A percentile compares a stretch with the other conserved stretches of the same genome.
Conservation (phyloP, 805 yeast genomes). For the Kuraishia borneana region DNA sequence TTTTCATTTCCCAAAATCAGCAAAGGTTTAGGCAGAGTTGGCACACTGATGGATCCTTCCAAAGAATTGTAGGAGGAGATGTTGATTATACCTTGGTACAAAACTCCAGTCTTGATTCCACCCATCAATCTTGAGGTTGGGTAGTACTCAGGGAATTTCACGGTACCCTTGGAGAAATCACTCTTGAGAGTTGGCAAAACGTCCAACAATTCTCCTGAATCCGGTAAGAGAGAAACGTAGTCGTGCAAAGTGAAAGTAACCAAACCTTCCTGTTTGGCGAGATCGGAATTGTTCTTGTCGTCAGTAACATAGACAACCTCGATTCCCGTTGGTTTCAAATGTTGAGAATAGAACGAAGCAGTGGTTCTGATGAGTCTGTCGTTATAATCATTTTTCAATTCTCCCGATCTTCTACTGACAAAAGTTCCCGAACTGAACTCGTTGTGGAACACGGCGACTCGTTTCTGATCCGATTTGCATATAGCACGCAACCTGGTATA, state of each 20-base stretch:
- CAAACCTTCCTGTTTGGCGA: slow-evolving; percentile 44
- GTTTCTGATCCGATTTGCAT: slow-evolving; percentile 63
- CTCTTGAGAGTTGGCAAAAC: slow-evolving; percentile 45
- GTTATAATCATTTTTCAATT: slow-evolving; percentile 78
- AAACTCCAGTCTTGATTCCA: slow-evolving; percentile 77
- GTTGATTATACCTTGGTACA: slow-evolving; percentile 75
- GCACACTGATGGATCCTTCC: slow-evolving; percentile 71
- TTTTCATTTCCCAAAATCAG: slow-evolving; percentile 74
- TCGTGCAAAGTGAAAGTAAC: slow-evolving; percentile 46
- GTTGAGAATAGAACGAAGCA: slow-evolving; percentile 61
- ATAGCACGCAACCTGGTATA: slow-evolving; percentile 75
- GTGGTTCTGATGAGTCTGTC: slow-evolving; percentile 81
- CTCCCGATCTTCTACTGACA: slow-evolving; percentile 49
- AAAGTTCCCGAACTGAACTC: slow-evolving; percentile 73
- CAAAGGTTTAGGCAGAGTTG: slow-evolving; percentile 71
- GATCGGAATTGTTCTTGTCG: slow-evolving; percentile 54
- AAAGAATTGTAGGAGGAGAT: slow-evolving; percentile 79
- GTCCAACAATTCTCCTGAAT: slow-evolving; percentile 66
- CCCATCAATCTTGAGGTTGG: slow-evolving; percentile 78
- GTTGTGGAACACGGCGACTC: slow-evolving; percentile 87
- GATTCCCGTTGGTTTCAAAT: slow-evolving; percentile 36
- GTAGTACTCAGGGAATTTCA: slow-evolving; percentile 67
- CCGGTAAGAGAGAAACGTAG: slow-evolving; percentile 63
- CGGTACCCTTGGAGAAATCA: slow-evolving; percentile 34
- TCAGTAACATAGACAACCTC: slow-evolving; percentile 58